Conservation (phyloP, 1,284 basidiomycete species). For the Flammula alnicola region DNA sequence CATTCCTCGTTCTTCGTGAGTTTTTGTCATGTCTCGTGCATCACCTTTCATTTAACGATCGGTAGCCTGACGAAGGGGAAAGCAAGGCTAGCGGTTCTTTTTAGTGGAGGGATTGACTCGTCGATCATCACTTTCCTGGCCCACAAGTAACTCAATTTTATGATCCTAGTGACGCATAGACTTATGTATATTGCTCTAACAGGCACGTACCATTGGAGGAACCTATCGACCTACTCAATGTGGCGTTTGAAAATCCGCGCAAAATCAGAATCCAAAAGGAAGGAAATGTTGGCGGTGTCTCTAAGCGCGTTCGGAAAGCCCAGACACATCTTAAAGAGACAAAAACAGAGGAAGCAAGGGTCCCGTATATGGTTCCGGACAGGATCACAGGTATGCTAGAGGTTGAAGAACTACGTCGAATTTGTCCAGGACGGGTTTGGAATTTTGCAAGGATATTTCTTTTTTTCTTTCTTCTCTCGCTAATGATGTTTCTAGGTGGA, state of each 20-base stretch:
- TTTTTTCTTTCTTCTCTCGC: conserved; percentile 6
- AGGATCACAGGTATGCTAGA: conserved; percentile 82
- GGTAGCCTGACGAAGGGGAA: conserved; percentile 31
- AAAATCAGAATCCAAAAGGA: conserved; percentile 56
- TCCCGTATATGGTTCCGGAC: conserved; percentile 81
- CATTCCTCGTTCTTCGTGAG: conserved; percentile 52
- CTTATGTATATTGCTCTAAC: conserved; percentile 1
- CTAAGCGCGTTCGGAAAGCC: conserved; percentile 49
- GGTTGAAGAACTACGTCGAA: conserved; percentile 70
- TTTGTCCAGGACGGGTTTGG: conserved; percentile 83
- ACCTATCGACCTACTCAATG: conserved; percentile 94
- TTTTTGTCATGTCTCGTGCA: conserved; percentile 4
- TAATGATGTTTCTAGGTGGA: conserved; percentile 59
- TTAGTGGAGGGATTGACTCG: conserved; percentile 97
- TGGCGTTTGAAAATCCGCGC: conserved; percentile 94
- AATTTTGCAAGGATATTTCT: conserved; percentile 82
- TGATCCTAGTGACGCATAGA: background rate
- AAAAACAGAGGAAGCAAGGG: conserved; percentile 17
- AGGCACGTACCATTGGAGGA: conserved; percentile 76
- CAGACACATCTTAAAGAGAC: conserved; percentile 26
- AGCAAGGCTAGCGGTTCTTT: conserved; percentile 84
- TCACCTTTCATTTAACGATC: background rate
- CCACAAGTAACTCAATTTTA: conserved; percentile 52
- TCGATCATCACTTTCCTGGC: conserved; percentile 84
- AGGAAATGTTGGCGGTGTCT: conserved; percentile 48